A percentile compares a stretch with the other conserved stretches of the same genome.
phyloP scores from a whole-genome alignment of 2,329 filamentous ascomycete species.

The Diaporthe sp. region DNA sequence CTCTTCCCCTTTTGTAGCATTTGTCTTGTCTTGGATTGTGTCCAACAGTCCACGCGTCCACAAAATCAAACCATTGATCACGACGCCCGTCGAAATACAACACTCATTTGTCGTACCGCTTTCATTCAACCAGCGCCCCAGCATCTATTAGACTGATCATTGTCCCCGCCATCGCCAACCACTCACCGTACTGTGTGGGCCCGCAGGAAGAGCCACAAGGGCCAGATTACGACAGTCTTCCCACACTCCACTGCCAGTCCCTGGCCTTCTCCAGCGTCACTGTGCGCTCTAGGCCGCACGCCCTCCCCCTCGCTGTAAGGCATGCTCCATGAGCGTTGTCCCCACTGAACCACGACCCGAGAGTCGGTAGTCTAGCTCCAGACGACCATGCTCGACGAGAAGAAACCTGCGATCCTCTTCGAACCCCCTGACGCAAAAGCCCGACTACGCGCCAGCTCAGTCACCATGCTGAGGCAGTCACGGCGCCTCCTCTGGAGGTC shows the following conservation, averaged over 20 bases:
- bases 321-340: conserved; percentile 31
- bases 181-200: conserved; percentile 21
- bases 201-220: conserved; percentile 24
- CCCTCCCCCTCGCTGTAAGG: conserved; percentile 11
- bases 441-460: conserved; percentile 37
- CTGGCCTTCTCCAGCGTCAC: conserved; percentile 16
- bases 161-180: conserved; percentile 8
- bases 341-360: conserved; percentile 32
- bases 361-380: conserved; percentile 26
- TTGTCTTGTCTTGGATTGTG: conserved; percentile 16
- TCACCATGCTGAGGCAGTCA: conserved; percentile 46
- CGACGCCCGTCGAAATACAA: background rate
- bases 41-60: conserved; percentile 14
- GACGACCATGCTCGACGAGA: conserved; percentile 37
- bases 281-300: background rate
- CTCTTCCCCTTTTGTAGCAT: conserved; percentile 9
- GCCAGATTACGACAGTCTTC: conserved; percentile 28
- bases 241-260: background rate
- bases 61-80: background rate
- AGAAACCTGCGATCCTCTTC: conserved; percentile 31
- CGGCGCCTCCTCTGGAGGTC: conserved; percentile 48
- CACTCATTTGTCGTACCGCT: conserved; percentile 14
- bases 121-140: background rate
- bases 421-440: conserved; percentile 34
- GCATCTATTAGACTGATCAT: background rate